These are phyloP conservation scores for Kazachstania psychrophila DNA, from an alignment of 805 yeast genomes.

Conservation along the genomic window DNA sequence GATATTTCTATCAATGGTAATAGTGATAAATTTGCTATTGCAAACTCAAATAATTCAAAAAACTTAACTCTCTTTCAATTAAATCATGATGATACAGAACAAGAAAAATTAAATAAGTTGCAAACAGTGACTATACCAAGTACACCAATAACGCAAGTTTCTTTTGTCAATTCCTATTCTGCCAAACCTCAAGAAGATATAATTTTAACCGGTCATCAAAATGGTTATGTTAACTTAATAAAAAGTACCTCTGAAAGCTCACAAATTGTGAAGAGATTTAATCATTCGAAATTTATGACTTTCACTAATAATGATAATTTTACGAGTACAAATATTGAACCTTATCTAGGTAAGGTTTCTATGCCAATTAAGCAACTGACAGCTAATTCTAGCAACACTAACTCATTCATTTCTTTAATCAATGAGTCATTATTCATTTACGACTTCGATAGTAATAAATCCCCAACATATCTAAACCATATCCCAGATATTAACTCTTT, in stretches of 20 bases:
- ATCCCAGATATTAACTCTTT: conserved; percentile 19
- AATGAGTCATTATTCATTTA: conserved; percentile 67
- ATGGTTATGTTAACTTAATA: conserved; percentile 66
- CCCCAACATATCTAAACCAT: conserved; percentile 20
- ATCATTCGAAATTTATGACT: conserved; percentile 58
- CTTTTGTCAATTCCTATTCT: background rate
- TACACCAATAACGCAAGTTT: conserved; percentile 9
- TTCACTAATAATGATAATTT: background rate
- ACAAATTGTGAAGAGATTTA: conserved; percentile 66
- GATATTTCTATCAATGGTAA: conserved; percentile 9
- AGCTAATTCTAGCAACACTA: conserved; percentile 15
- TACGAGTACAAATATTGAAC: background rate
- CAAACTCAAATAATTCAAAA: conserved; percentile 10
- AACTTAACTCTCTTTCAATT: conserved; percentile 16
- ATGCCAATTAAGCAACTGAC: conserved; percentile 15
- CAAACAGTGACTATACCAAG: conserved; percentile 24
- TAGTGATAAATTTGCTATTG: conserved; percentile 12
- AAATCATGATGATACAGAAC: conserved; percentile 1
- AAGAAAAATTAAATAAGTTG: conserved; percentile 11
- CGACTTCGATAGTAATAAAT: conserved; percentile 48
- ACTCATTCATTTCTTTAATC: conserved; percentile 48
- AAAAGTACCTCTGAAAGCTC: conserved; percentile 51
- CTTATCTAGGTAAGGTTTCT: background rate
- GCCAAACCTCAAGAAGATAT: conserved; percentile 11
- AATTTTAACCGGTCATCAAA: conserved; percentile 63